Evolutionary conservation across 768 basidiomycete genomes (phyloP), one percentile per base, ranked within the genome.

Genomic region (Mycena albidolilacea): DNA sequence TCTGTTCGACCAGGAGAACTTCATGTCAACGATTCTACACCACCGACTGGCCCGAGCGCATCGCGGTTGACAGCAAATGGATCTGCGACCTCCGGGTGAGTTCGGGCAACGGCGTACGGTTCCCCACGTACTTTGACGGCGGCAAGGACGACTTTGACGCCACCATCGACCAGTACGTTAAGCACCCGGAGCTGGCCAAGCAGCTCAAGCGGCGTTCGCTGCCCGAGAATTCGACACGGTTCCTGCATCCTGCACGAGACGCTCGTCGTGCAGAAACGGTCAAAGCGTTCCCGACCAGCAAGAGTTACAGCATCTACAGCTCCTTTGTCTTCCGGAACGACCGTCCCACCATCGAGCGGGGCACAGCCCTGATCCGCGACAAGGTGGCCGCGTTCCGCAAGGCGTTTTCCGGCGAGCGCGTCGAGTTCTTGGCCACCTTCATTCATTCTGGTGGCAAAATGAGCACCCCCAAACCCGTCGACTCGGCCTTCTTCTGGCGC

Each of bases 211-310:
- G 74, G 44, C 69, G 70, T 55, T 58, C 70, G 30, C 66, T 75
- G 21, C 60, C 70, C 39, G 74, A 75, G 54, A 61, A 54, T 65
- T 68, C 74, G 65, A 75, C 71, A 37, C 70, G 74, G 23, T 75
- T 61, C 71, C 71, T 75, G 50, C 70, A 75, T 61, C 71, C 71
- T 75, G 50, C 70, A 75, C 70, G 74, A 75, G 71, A 75, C 74
- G 54, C 67, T 75, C 58, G 74, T 75, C 70, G 50, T 64, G 50
- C 74, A 75, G 74, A 75, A 44, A 75, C 71, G 17, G 48, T 54
- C 12, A 57, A 67, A 30, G 74, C 71, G 30, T 72, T 71, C 70
- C 74, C 74, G 43, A 54, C 70, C 30, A 75, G 72, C 61, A 72
- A 72, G 70, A 75, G 57, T 37, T 75, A 75, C 65, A 54, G 43